phyloP scores from a whole-genome alignment of 305 asterid genomes.

The Stenogyne calaminthoides region DNA sequence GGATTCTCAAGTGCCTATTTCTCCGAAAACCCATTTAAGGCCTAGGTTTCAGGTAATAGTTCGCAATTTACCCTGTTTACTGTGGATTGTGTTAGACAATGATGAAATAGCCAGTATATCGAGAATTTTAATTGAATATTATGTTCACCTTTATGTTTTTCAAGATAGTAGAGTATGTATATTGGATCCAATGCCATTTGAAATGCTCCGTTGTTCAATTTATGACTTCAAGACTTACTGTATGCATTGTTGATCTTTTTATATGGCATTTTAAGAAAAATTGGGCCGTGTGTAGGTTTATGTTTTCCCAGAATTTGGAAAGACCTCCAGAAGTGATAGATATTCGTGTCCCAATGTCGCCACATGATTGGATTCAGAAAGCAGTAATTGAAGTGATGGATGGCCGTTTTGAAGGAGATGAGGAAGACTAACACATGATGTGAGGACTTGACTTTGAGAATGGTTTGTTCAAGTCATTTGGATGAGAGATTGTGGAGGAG shows the following conservation, averaged over 20 bases:
- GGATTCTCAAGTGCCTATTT: slow-evolving; percentile 80
- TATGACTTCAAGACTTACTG: not conserved
- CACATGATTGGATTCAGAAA: slow-evolving; percentile 88
- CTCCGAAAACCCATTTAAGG: slow-evolving; percentile 88
- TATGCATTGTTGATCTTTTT: not conserved
- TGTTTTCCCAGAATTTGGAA: slow-evolving; percentile 92
- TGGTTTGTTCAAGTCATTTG: slow-evolving; percentile 93
- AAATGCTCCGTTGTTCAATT: slow-evolving; percentile 2
- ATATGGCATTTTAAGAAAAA: not conserved
- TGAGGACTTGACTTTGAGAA: slow-evolving; percentile 97
- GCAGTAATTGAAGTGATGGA: slow-evolving; percentile 95
- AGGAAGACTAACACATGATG: slow-evolving; percentile 92
- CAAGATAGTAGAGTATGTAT: not conserved
- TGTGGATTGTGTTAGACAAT: not conserved
- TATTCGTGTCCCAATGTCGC: slow-evolving; percentile 88
- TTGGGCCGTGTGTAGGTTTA: slow-evolving; percentile 54
- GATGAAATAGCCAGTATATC: not conserved
- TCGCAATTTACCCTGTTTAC: slow-evolving; percentile 6
- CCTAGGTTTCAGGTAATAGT: slow-evolving; percentile 86
- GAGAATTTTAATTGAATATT: not conserved
- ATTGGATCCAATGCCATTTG: not conserved
- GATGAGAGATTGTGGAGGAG: slow-evolving; percentile 93
- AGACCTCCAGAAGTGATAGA: slow-evolving; percentile 92
- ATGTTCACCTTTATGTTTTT: not conserved
- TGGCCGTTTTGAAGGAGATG: slow-evolving; percentile 94